Conservation (phyloP, 768 basidiomycete genomes). For the Termitomyces sp. region DNA sequence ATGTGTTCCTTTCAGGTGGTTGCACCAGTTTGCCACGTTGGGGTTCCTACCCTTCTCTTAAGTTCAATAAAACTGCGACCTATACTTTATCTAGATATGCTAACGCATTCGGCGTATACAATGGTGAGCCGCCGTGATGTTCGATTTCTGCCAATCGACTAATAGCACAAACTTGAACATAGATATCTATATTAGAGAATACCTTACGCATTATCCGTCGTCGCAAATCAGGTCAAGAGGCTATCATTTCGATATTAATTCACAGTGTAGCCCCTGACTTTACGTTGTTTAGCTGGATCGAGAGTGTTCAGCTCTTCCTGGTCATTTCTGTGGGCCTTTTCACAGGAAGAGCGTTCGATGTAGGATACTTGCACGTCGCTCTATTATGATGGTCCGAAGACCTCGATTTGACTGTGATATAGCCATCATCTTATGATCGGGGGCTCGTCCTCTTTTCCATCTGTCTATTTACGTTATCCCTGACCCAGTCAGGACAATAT, state of each 20-base stretch:
- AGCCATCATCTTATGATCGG: slow-evolving; percentile 29
- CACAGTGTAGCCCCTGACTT: neutral
- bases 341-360: slow-evolving; percentile 25
- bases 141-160: neutral
- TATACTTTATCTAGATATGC: slow-evolving; percentile 15
- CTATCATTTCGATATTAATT: neutral
- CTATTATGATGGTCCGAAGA: neutral
- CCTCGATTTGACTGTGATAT: neutral
- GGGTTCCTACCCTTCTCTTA: slow-evolving; percentile 15
- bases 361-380: slow-evolving; percentile 23
- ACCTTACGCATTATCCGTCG: slow-evolving; percentile 20
- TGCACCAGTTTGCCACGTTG: slow-evolving; percentile 24
- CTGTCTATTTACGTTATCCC: slow-evolving; percentile 31
- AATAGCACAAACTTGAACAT: neutral
- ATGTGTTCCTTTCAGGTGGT: slow-evolving; percentile 14
- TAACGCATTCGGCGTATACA: slow-evolving; percentile 23
- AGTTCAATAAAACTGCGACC: neutral
- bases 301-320: slow-evolving; percentile 24
- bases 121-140: slow-evolving; percentile 6
- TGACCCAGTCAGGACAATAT: slow-evolving; percentile 24
- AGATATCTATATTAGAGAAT: slow-evolving; percentile 27
- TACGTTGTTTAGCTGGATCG: slow-evolving; percentile 24
- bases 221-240: slow-evolving; percentile 23
- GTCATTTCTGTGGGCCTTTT: slow-evolving; percentile 23
- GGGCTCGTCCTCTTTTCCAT: slow-evolving; percentile 26